phyloP scores from a whole-genome alignment of 2,329 filamentous ascomycete species.

The Verticillium isaacii region DNA sequence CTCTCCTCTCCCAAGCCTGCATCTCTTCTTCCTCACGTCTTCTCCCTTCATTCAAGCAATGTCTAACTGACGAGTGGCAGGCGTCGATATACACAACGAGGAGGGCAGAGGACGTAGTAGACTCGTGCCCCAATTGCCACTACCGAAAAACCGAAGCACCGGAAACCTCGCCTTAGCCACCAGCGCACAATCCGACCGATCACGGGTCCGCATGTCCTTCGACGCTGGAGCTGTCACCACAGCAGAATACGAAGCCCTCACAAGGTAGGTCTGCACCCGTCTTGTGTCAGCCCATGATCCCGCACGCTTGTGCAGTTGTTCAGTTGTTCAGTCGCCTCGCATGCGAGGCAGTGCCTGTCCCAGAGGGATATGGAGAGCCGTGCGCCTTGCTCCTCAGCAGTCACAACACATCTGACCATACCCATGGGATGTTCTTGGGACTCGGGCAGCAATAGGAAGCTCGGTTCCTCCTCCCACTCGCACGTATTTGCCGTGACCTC shows the following conservation, averaged over 20 bases:
- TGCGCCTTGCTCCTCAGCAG: too few relatives aligned
- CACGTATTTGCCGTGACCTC: too few relatives aligned
- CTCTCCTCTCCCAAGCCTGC: slow-evolving; percentile 1
- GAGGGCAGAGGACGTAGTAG: slow-evolving; percentile 39
- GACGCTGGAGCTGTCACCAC: slow-evolving; percentile 59
- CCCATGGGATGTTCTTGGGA: too few relatives aligned
- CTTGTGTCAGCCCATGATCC: not conserved
- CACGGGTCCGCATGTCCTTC: slow-evolving; percentile 69
- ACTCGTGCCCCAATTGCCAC: slow-evolving; percentile 40
- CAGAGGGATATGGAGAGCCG: too few relatives aligned
- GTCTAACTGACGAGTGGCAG: slow-evolving; percentile 24
- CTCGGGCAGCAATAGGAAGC: too few relatives aligned
- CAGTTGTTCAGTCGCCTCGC: not conserved
- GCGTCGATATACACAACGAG: slow-evolving; percentile 32
- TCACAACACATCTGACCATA: too few relatives aligned
- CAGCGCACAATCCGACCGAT: slow-evolving; percentile 42
- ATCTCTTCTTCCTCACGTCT: not conserved
- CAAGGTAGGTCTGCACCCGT: slow-evolving; percentile 52
- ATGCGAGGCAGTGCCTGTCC: too few relatives aligned
- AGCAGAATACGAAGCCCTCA: slow-evolving; percentile 63
- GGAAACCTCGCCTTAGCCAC: slow-evolving; percentile 52
- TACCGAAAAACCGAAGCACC: slow-evolving; percentile 64
- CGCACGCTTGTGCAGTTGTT: not conserved
- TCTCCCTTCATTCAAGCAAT: slow-evolving; percentile 5
- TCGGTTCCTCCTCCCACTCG: too few relatives aligned